Percentiles rank a stretch among this genome's conserved stretches.
These are phyloP conservation scores for Paracoccidioides lutzii DNA, from an alignment of 2,329 filamentous ascomycete genomes.

Conservation along the genomic window DNA sequence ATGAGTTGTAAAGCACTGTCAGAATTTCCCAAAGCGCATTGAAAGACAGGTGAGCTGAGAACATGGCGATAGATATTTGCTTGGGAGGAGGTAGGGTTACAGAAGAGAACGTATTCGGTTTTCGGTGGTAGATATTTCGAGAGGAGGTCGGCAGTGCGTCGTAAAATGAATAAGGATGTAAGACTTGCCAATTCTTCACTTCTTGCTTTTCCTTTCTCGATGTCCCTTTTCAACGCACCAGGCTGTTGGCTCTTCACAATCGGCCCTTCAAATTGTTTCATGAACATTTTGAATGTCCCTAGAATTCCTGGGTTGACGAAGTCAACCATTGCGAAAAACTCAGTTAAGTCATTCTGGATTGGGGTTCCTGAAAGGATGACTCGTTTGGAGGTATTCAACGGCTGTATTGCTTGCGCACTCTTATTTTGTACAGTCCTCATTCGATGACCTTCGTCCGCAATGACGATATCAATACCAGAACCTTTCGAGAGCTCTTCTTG, in stretches of 20 bases:
- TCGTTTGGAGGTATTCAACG: conserved; percentile 47
- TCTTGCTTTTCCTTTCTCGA: conserved; percentile 51
- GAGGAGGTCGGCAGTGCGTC: conserved; percentile 53
- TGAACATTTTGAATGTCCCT: conserved; percentile 49
- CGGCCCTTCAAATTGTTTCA: conserved; percentile 50
- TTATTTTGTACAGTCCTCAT: conserved; percentile 59
- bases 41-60: conserved; percentile 51
- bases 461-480: conserved; percentile 52
- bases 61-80: conserved; percentile 50
- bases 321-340: conserved; percentile 56
- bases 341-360: conserved; percentile 54
- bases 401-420: conserved; percentile 51
- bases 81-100: conserved; percentile 48
- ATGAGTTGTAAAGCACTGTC: conserved; percentile 56
- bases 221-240: conserved; percentile 45
- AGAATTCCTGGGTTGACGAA: conserved; percentile 56
- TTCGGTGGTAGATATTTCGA: conserved; percentile 54
- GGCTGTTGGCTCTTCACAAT: conserved; percentile 53
- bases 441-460: conserved; percentile 57
- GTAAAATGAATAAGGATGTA: conserved; percentile 52
- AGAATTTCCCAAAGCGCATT: conserved; percentile 46
- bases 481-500: conserved; percentile 53
- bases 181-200: conserved; percentile 48
- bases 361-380: conserved; percentile 56
- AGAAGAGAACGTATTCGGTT: conserved; percentile 55